These are phyloP conservation scores for Sclerospora graminicola DNA, from an alignment of 352 stramenopile species.

Conservation along the genomic window DNA sequence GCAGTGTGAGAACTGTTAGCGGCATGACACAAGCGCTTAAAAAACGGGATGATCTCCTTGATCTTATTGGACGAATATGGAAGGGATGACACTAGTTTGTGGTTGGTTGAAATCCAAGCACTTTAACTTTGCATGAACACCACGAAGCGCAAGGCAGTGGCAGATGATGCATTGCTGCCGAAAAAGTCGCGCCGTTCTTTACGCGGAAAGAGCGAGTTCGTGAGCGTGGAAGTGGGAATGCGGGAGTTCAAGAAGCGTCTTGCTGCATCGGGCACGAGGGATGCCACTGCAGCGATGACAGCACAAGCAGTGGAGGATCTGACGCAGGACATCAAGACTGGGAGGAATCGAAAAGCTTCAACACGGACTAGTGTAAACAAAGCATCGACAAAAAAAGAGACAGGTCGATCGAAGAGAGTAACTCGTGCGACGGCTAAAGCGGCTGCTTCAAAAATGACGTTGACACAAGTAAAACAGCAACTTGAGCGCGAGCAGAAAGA, in stretches of 20 bases:
- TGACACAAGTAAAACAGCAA: constrained; percentile 35
- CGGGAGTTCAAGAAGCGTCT: constrained; percentile 56
- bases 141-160: constrained; percentile 22
- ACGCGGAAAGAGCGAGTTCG: constrained; percentile 51
- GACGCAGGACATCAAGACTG: constrained; percentile 8
- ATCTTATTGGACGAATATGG: not conserved
- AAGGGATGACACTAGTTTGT: not conserved
- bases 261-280: not conserved
- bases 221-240: constrained; percentile 63
- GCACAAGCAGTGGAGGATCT: constrained; percentile 8
- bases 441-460: constrained; percentile 10
- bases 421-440: not conserved
- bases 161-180: not conserved
- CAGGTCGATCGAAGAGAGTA: not conserved
- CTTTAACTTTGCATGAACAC: constrained; percentile 7
- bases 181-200: constrained; percentile 21
- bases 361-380: not conserved
- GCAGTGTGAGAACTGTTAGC: no score
- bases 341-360: constrained; percentile 3
- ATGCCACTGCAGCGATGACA: not conserved
- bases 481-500: constrained; percentile 40
- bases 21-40: constrained; percentile 10
- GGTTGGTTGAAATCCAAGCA: constrained; percentile 3
- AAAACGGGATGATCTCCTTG: not conserved
- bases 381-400: constrained; percentile 8